A percentile compares a stretch with the other conserved stretches of the same genome.
Evolutionary conservation across 768 basidiomycete species (phyloP).

Genomic region (Mycena polygramma): DNA sequence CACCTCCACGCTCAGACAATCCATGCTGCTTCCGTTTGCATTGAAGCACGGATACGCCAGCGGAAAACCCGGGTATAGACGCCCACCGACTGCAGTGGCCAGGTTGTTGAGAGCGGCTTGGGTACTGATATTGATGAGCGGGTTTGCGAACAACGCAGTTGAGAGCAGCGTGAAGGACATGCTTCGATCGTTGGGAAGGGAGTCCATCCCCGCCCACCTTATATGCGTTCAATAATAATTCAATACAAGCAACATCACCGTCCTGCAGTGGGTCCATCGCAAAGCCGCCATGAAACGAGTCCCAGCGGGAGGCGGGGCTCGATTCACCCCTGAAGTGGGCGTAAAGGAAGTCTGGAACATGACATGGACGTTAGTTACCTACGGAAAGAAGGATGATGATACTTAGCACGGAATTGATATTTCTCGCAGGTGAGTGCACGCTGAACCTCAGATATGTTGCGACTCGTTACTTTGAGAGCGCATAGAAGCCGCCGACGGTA

Average conservation of each 20-base stretch:
- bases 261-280: background rate
- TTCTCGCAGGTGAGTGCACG: too few relatives aligned
- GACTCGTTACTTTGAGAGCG: too few relatives aligned
- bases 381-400: too few relatives aligned
- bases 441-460: too few relatives aligned
- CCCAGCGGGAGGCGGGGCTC: background rate
- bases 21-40: background rate
- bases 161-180: background rate
- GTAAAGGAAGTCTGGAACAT: too few relatives aligned
- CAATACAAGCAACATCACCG: background rate
- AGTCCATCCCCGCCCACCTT: background rate
- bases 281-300: background rate
- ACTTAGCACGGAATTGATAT: too few relatives aligned
- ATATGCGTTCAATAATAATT: background rate
- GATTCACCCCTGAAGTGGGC: too few relatives aligned
- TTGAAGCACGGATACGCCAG: slow-evolving; percentile 19
- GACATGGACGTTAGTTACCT: too few relatives aligned
- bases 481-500: too few relatives aligned
- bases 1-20: slow-evolving; percentile 3
- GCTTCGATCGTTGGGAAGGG: background rate
- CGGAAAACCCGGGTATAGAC: slow-evolving; percentile 8
- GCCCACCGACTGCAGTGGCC: background rate
- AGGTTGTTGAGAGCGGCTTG: background rate
- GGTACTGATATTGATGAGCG: background rate
- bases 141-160: background rate